These are phyloP conservation scores for Pelargonium fulgidum DNA, from an alignment of 441 rosid species.

Conservation along the genomic window DNA sequence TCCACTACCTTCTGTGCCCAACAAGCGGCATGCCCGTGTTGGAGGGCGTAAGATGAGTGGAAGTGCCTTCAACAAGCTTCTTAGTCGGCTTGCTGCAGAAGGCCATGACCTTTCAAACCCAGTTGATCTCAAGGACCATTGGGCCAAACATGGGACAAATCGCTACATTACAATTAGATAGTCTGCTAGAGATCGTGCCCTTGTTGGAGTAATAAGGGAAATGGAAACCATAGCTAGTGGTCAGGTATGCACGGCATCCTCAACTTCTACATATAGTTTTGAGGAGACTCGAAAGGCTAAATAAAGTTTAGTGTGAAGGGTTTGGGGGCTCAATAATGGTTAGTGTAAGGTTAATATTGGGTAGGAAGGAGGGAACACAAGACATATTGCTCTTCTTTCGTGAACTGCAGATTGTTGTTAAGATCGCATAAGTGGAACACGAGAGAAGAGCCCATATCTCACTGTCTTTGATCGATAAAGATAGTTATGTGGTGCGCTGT, in stretches of 20 bases:
- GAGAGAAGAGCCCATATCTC: too few species aligned
- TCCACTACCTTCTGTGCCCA: constrained; percentile 82
- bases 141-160: constrained; percentile 97
- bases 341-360: too few species aligned
- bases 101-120: constrained; percentile 81
- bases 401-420: too few species aligned
- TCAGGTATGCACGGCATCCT: constrained; percentile 16
- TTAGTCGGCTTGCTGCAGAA: constrained; percentile 84
- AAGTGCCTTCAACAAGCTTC: constrained; percentile 87
- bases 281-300: constrained; percentile 8
- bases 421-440: too few species aligned
- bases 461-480: too few species aligned
- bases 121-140: constrained; percentile 81
- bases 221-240: neutral
- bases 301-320: neutral
- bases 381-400: too few species aligned
- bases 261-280: constrained; percentile 20
- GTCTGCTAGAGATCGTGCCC: constrained; percentile 15
- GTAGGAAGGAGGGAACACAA: too few species aligned
- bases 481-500: too few species aligned
- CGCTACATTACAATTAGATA: constrained; percentile 89
- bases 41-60: constrained; percentile 99
- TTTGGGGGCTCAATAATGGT: too few species aligned
- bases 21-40: constrained; percentile 78
- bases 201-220: constrained; percentile 17